phyloP scores from a whole-genome alignment of 2,329 filamentous ascomycete genomes.

The Beauveria brongniartii region DNA sequence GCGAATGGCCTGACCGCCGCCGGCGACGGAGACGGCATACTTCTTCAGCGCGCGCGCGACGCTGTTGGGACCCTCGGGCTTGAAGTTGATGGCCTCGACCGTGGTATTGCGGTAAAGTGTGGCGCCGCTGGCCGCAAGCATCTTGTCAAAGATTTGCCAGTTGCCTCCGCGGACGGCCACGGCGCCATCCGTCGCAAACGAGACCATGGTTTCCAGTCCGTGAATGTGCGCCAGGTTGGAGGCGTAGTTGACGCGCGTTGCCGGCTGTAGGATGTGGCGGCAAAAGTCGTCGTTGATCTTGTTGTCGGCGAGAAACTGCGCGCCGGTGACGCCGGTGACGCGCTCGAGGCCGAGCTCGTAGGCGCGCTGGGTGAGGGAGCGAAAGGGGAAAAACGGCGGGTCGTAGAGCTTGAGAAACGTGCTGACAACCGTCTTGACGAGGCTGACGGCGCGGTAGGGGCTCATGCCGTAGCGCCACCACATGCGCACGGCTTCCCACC shows the following conservation, averaged over 20 bases:
- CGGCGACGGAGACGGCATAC: constrained; percentile 38
- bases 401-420: constrained; percentile 77
- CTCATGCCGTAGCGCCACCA: constrained; percentile 80
- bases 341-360: constrained; percentile 59
- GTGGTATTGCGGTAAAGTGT: constrained; percentile 57
- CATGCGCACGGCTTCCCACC: constrained; percentile 74
- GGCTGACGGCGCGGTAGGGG: constrained; percentile 61
- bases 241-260: constrained; percentile 89
- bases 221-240: constrained; percentile 83
- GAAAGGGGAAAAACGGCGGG: constrained; percentile 74
- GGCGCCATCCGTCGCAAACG: constrained; percentile 81
- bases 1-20: constrained; percentile 31
- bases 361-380: constrained; percentile 61
- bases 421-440: constrained; percentile 63
- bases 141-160: constrained; percentile 85
- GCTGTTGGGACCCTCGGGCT: constrained; percentile 36
- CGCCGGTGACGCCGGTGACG: constrained; percentile 63
- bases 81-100: constrained; percentile 47
- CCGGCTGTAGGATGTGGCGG: constrained; percentile 79
- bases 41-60: constrained; percentile 31
- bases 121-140: constrained; percentile 60
- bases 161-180: constrained; percentile 77
- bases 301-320: constrained; percentile 61
- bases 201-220: constrained; percentile 82
- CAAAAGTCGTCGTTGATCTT: constrained; percentile 61